Percentiles rank a stretch among this genome's conserved stretches.
Evolutionary conservation across 257 asterid genomes (phyloP).

Genomic region (Ocimum tenuiflorum): DNA sequence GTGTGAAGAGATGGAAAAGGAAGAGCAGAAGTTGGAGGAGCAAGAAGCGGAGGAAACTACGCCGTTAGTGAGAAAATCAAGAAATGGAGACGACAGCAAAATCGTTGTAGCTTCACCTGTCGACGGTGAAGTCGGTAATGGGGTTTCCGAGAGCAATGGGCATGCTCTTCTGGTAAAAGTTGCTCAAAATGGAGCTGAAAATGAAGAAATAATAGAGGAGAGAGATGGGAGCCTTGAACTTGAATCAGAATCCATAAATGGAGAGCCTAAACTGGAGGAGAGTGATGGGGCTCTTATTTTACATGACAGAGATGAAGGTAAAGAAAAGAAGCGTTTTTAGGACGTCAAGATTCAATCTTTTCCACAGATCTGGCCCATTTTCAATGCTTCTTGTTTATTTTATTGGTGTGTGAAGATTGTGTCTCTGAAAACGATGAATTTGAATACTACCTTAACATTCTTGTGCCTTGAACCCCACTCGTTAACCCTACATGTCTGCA

Average conservation of each 20-base stretch:
- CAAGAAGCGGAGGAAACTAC: constrained; percentile 32
- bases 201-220: constrained; percentile 17
- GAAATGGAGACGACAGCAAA: constrained; percentile 29
- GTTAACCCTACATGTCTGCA: constrained; percentile 39
- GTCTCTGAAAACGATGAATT: background rate
- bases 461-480: constrained; percentile 27
- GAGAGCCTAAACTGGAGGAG: constrained; percentile 18
- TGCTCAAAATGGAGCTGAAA: constrained; percentile 21
- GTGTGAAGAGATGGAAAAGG: constrained; percentile 41
- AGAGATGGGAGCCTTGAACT: constrained; percentile 20
- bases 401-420: background rate
- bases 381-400: background rate
- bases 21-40: constrained; percentile 37
- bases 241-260: constrained; percentile 20
- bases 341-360: constrained; percentile 11
- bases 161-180: constrained; percentile 1
- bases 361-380: background rate
- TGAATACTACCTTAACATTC: constrained; percentile 12
- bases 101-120: too few species aligned
- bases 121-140: constrained; percentile 17
- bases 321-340: background rate
- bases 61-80: constrained; percentile 36
- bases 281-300: constrained; percentile 34
- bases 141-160: constrained; percentile 26
- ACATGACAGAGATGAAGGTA: constrained; percentile 56